Evolutionary conservation across 2,329 filamentous ascomycete species (phyloP).

Genomic region (Nemania serpens): DNA sequence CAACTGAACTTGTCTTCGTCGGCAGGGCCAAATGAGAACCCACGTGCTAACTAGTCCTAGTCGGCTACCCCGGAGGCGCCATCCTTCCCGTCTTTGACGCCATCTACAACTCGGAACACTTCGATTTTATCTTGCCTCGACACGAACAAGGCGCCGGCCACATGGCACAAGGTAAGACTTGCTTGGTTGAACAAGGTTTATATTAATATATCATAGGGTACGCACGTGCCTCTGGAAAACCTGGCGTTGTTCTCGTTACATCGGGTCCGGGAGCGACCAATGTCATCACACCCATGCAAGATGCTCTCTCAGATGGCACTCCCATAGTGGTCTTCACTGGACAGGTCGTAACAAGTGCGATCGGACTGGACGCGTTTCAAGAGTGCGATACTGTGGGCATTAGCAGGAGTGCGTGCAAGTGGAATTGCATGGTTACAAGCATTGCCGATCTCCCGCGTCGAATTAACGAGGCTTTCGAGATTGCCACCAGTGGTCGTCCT

Average conservation of each 20-base stretch:
- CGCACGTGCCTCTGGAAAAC: conserved; percentile 88
- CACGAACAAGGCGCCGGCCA: conserved; percentile 98
- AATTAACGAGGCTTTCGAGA: conserved; percentile 19
- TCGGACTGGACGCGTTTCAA: conserved; percentile 57
- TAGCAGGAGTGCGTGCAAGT: conserved; percentile 14
- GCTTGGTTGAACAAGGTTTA: conserved; percentile 16
- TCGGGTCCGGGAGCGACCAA: conserved; percentile 97
- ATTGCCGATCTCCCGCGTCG: conserved; percentile 15
- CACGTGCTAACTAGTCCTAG: conserved; percentile 45
- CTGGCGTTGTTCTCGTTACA: conserved; percentile 94
- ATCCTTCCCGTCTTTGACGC: conserved; percentile 98
- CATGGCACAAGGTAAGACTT: conserved; percentile 80
- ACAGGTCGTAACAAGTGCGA: conserved; percentile 86
- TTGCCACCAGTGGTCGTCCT: conserved; percentile 12
- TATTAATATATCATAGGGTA: conserved; percentile 52
- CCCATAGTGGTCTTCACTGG: conserved; percentile 95
- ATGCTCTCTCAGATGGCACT: conserved; percentile 92
- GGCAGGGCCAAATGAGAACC: conserved; percentile 14
- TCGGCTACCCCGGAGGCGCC: conserved; percentile 91
- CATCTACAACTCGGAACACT: conserved; percentile 97
- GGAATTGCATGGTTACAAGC: conserved; percentile 15
- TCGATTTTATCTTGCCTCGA: conserved; percentile 91
- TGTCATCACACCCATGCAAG: conserved; percentile 93
- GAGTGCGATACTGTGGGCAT: conserved; percentile 13
- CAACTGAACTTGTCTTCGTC: conserved; percentile 15